A percentile compares a stretch with the other conserved stretches of the same genome.
These are phyloP conservation scores for Dichotomocladium elegans DNA, from an alignment of 371 early-diverging fungal species.

Conservation along the genomic window DNA sequence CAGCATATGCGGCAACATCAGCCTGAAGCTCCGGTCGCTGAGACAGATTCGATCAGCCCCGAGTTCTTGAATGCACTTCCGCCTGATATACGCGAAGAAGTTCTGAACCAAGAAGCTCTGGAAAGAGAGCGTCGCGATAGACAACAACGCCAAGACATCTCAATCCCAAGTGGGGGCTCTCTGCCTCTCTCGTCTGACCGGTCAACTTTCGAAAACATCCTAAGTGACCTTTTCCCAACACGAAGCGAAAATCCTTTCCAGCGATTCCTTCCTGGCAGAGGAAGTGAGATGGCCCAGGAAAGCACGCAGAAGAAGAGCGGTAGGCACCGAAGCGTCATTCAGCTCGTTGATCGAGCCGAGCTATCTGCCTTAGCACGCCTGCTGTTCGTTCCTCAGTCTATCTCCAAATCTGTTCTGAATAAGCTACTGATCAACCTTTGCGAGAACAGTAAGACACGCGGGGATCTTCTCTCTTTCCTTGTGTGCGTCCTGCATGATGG, in stretches of 20 bases:
- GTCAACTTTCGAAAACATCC: neutral
- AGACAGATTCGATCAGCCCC: slow-evolving; percentile 54
- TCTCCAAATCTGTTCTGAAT: slow-evolving; percentile 66
- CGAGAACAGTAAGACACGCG: slow-evolving; percentile 84
- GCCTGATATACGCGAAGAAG: slow-evolving; percentile 75
- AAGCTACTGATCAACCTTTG: slow-evolving; percentile 81
- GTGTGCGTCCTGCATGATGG: slow-evolving; percentile 86
- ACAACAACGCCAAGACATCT: slow-evolving; percentile 27
- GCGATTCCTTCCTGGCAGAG: neutral
- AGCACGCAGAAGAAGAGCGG: neutral
- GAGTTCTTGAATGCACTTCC: slow-evolving; percentile 84
- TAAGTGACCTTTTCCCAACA: slow-evolving; percentile 2
- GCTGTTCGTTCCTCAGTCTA: slow-evolving; percentile 77
- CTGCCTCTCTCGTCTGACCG: slow-evolving; percentile 4
- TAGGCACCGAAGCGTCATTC: slow-evolving; percentile 61
- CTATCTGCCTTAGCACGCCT: slow-evolving; percentile 82
- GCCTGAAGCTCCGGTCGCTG: slow-evolving; percentile 21
- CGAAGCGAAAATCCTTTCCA: slow-evolving; percentile 6
- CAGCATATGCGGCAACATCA: slow-evolving; percentile 47
- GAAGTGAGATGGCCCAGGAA: neutral
- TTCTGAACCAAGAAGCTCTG: slow-evolving; percentile 64
- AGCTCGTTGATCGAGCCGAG: slow-evolving; percentile 80
- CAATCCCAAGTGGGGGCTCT: slow-evolving; percentile 11
- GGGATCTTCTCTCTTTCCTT: slow-evolving; percentile 81
- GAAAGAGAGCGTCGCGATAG: slow-evolving; percentile 51